Evolutionary conservation across 2,329 filamentous ascomycete species (phyloP), one percentile per base, ranked within the genome.

Genomic region (Graphilbum sp.): DNA sequence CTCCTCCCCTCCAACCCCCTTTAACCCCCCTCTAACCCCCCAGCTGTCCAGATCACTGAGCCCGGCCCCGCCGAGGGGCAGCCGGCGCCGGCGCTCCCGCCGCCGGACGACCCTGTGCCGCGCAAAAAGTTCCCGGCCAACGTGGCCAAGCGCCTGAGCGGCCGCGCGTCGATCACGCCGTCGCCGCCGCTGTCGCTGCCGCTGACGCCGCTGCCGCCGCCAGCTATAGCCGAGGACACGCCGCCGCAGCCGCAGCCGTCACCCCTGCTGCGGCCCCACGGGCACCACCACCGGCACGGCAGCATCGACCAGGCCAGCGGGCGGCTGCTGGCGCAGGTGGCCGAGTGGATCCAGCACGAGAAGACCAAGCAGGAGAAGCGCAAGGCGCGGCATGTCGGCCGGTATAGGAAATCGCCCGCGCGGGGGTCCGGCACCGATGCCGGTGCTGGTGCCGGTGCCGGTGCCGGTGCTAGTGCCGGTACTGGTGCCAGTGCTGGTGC

Each of bases 261-360:
- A 12, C 32, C 19, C 3, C 40, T 37, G 27, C 36, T 52, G 55
- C 41, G 38, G 32, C 53, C 50, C 16, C 55, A 55, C 38, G 59
- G 63, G 39, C 55, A 62, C 36, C 50, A 55, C 11, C 53, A 55
- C 19, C 49, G 53, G 25, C 57, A 55, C 37, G 51, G 49, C 13
- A 29, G 27, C 27, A n/a, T 54, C 18, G 58, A 63, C 38, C 47
- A 50, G 21, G 49, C 52, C 31, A 63, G 63, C 37, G 63, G 75
- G 47, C 70, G 66, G 45, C 57, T 92, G 8, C 59, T 90, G 21
- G 67, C 75, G 17, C 83, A 92, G 52, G 75, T 95, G 13, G 68
- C 72, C 20, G 75, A 83, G 46, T 96, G 88, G 88, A 61, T 95
- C 30, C 75, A 87, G 48, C 72, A 78, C 36, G 86, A 95, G 58